phyloP scores from a whole-genome alignment of 495 filamentous ascomycete species.

The Penicillium lagena region DNA sequence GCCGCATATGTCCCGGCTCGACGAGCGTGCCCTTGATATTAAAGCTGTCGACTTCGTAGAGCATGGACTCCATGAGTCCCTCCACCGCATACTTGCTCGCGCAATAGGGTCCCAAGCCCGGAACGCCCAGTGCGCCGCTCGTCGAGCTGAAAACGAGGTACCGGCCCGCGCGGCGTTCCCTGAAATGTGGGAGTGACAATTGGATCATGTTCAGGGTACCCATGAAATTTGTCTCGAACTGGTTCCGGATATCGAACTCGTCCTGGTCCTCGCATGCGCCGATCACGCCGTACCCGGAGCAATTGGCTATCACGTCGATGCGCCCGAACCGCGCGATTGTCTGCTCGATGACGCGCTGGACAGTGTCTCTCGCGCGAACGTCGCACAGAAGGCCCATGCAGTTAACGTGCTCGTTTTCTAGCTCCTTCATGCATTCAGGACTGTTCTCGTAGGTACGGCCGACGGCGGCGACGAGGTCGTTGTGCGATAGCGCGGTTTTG shows the following conservation, averaged over 20 bases:
- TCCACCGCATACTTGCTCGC: constrained; percentile 96
- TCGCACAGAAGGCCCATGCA: constrained; percentile 83
- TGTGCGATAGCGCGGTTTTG: constrained; percentile 69
- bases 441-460: constrained; percentile 79
- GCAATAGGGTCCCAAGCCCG: constrained; percentile 88
- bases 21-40: constrained; percentile 90
- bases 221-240: constrained; percentile 96
- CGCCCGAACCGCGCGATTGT: constrained; percentile 69
- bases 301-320: constrained; percentile 88
- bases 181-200: constrained; percentile 81
- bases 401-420: constrained; percentile 47
- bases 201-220: constrained; percentile 92
- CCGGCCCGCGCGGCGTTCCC: constrained; percentile 62
- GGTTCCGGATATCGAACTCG: constrained; percentile 87
- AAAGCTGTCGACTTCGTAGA: constrained; percentile 89
- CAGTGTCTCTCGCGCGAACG: constrained; percentile 74
- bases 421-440: constrained; percentile 57
- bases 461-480: constrained; percentile 83
- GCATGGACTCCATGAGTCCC: constrained; percentile 88
- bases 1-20: constrained; percentile 79
- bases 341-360: constrained; percentile 60
- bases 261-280: constrained; percentile 96
- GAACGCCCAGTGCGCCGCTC: constrained; percentile 81
- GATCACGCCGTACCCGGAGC: constrained; percentile 87
- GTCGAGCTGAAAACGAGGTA: constrained; percentile 95